Base-by-base conservation (phyloP, 2,329 filamentous ascomycete species). In the Cladosporium sp. region DNA sequence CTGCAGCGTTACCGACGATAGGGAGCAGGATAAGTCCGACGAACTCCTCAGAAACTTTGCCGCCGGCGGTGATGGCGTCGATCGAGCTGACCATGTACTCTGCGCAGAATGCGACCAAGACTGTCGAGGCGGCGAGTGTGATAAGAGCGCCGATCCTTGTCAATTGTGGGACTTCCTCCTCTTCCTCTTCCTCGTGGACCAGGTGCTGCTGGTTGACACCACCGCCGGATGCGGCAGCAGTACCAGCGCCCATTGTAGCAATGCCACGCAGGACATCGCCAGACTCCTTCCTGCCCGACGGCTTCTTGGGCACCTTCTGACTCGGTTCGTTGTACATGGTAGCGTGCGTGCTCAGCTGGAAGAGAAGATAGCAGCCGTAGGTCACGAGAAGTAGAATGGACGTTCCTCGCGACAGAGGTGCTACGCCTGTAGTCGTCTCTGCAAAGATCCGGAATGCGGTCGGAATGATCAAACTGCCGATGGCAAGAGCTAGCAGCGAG, bases 271-370 rank as follows among this genome's bases (percentile, higher is more conserved):
- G 76, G 10, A 82, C 79, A 11, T 83, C 82, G 18, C 86, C 84
- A 58, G 84, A 79, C 65, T 81, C 76, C 63, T 85, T 77, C 69
- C 82, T 81, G 54, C 78, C 75, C 10, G 75, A 75, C 47, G 79
- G 78, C 63, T 76, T 79, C 73, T 87, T 92, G 2, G 88, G 86
- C 0, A 91, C 90, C 78, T 97, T 97, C 72, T 91, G 85, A 70
- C 89, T 91, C 38, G 91, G 88, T 62, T 88, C 87, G 76, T 90
- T 92, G 83, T 96, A 97, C 76, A 96, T 89, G 10, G 82, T 82
- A 28, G 85, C 84, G 77, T 97, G 93, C 0, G 93, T 93, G 77
- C 92, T 92, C 67, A 98, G 88, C 78, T 97, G 94, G 83, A 97
- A 97, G 78, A 92, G 85, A 1, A 98, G 88, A 74, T 96, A 97